Percentiles rank a stretch among this genome's conserved stretches.
These are phyloP conservation scores for Malassezia pachydermatis DNA, from an alignment of 1,284 basidiomycete genomes.

Conservation along the genomic window DNA sequence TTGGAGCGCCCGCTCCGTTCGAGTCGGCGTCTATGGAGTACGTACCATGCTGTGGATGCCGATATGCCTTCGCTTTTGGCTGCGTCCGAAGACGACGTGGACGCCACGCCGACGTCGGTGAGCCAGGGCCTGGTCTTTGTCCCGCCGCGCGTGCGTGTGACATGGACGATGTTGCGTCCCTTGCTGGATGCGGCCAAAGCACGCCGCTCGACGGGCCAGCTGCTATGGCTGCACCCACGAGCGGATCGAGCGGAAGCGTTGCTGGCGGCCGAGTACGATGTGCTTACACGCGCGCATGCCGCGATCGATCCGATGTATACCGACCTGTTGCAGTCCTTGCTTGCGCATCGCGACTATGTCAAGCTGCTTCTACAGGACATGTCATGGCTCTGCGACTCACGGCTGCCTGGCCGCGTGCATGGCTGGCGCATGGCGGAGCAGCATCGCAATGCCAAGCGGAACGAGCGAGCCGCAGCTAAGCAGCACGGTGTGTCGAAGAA, in stretches of 20 bases:
- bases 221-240: conserved; percentile 3
- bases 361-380: conserved; percentile 2
- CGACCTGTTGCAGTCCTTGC: conserved; percentile 2
- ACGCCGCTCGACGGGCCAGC: conserved; percentile 2
- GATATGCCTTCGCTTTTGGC: background rate
- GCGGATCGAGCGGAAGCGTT: background rate
- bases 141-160: conserved; percentile 26
- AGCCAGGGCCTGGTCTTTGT: conserved; percentile 19
- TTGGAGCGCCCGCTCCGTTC: no score
- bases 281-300: background rate
- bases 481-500: background rate
- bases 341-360: conserved; percentile 4
- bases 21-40: no score
- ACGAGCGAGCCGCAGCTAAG: background rate
- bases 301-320: background rate
- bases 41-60: background rate
- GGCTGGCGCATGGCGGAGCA: background rate
- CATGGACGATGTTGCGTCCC: conserved; percentile 20
- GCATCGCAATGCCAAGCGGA: conserved; percentile 6
- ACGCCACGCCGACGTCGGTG: background rate
- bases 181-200: conserved; percentile 21
- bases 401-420: conserved; percentile 1
- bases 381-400: conserved; percentile 3
- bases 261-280: conserved; percentile 3
- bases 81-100: background rate